Base-by-base conservation (phyloP, 352 stramenopile species). In the Phytophthora rubi region DNA sequence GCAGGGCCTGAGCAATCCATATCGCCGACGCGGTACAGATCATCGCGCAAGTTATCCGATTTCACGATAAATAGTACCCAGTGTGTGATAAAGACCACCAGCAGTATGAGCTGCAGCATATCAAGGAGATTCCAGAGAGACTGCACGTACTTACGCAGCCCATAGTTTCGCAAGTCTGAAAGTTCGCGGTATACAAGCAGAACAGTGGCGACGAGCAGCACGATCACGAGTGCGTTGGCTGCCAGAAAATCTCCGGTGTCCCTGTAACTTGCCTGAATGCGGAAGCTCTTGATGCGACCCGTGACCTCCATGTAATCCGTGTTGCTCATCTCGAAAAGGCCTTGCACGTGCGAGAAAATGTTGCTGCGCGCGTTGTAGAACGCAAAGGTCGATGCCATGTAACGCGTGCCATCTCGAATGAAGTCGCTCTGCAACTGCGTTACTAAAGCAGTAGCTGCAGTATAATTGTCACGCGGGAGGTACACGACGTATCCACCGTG, bases 111-210 rank as follows among this genome's bases (percentile, higher is more conserved):
- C 65, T 94, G 86, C 3, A 92, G 47, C 59, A 93, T 80, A 28
- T 94, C 86, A 3, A 94, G 79, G 9, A 92, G 15, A 49, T 94
- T 94, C 86, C 86, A 94, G 9, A 94, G 78, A 52, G 83, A 92
- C 7, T 94, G 74, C 4, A 91, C 42, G 62, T 94, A 94, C 65
- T 86, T 89, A 13, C 60, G 59, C 13, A 90, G 21, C 2, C 86
- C 86, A 35, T 71, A 78, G 59, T 76, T 77, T 37, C 71, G 75
- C 58, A 91, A 49, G 47, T 90, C 82, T 1, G 74, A 68, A 18
- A 93, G 35, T 59, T 94, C 85, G 30, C 82, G 80, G 18, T 76
- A 82, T 12, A 86, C 44, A 1, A 92, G 79, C 37, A 77, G 73
- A 28, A 92, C 13, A 4, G 80, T 87, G 21, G 80, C 77, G 37